Percentiles rank a stretch among this genome's conserved stretches.
phyloP scores from a whole-genome alignment of 345 rosid species.

The Nephelium lappaceum region DNA sequence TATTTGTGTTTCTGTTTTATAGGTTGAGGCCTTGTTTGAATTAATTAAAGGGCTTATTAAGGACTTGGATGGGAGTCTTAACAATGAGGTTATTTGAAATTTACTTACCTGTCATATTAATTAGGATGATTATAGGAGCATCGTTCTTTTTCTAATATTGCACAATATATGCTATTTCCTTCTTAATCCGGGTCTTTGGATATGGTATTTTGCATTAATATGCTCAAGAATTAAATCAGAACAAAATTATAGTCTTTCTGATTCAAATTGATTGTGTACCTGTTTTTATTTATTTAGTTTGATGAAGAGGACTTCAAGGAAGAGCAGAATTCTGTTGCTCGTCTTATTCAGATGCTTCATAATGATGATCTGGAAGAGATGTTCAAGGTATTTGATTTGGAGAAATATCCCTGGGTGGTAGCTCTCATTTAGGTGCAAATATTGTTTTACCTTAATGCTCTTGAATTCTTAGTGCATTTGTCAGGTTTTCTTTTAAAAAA shows the following conservation, averaged over 20 bases:
- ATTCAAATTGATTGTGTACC: slow-evolving; percentile 12
- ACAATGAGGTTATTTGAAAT: slow-evolving; percentile 62
- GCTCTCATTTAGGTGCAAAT: background rate
- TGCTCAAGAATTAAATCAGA: background rate
- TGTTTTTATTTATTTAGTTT: slow-evolving; percentile 44
- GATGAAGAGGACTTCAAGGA: slow-evolving; percentile 97
- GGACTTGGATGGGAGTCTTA: slow-evolving; percentile 71
- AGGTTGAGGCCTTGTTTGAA: slow-evolving; percentile 96
- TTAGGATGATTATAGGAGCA: background rate
- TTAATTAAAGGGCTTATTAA: slow-evolving; percentile 88
- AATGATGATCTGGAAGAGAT: slow-evolving; percentile 92
- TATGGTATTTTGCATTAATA: background rate
- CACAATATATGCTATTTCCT: background rate
- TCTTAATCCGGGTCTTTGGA: background rate
- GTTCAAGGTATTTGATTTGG: slow-evolving; percentile 72
- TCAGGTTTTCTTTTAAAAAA: background rate
- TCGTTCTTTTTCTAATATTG: background rate
- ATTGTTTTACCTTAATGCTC: slow-evolving; percentile 8
- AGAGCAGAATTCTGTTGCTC: slow-evolving; percentile 97
- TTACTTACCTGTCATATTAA: slow-evolving; percentile 15
- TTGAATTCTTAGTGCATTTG: slow-evolving; percentile 9
- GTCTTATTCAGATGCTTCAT: slow-evolving; percentile 87
- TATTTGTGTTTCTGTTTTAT: slow-evolving; percentile 9
- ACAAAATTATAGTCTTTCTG: background rate
- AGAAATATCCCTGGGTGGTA: background rate